Base-by-base conservation (phyloP, 2,329 filamentous ascomycete species). In the Paecilomyces sp. region DNA sequence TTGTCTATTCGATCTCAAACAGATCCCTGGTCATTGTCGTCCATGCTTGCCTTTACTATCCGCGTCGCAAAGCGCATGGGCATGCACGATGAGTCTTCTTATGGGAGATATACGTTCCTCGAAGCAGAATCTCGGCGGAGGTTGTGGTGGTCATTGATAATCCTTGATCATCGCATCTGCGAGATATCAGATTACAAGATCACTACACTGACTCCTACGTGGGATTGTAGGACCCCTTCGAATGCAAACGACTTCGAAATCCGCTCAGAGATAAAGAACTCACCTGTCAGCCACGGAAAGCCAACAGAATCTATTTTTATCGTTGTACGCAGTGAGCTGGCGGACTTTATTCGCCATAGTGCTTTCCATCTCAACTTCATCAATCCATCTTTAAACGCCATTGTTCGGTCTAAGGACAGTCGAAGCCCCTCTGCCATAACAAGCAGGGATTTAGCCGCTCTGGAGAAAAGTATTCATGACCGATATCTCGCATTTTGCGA, bases 131-230 rank as follows among this genome's bases (percentile, higher is more conserved):
- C 89, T 72, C 82, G 88, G n/a, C 83, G 88, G 56, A 81, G 88
- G 41, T 75, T 91, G 1, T 91, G 88, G 88, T 91, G 88, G 88
- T 84, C 85, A 33, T 78, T 92, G 15, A 80, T 88, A 13, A 78
- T 85, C 28, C 88, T 90, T 64, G 89, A 92, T 70, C 80, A 82
- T 61, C 85, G 88, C 24, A 82, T 90, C 41, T 82, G 85, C 59
- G 88, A 91, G 69, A 82, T 90, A 71, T 82, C 84, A 3, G 82
- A 83, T 55, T 83, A 67, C 58, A 77, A 72, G 61, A 66, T 65
- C 9, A 60, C 70, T 1, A 68, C 64, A 2, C 60, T 82, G 13
- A 62, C 63, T 61, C 78, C 79, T 1, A 76, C 71, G 1, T 82
- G 79, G 78, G 75, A 79, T 62, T 79, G 76, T 58, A 70, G 65